Percentiles rank a stretch among this genome's conserved stretches.
phyloP scores from a whole-genome alignment of 2,329 filamentous ascomycete species.

The Verticillium longisporum region DNA sequence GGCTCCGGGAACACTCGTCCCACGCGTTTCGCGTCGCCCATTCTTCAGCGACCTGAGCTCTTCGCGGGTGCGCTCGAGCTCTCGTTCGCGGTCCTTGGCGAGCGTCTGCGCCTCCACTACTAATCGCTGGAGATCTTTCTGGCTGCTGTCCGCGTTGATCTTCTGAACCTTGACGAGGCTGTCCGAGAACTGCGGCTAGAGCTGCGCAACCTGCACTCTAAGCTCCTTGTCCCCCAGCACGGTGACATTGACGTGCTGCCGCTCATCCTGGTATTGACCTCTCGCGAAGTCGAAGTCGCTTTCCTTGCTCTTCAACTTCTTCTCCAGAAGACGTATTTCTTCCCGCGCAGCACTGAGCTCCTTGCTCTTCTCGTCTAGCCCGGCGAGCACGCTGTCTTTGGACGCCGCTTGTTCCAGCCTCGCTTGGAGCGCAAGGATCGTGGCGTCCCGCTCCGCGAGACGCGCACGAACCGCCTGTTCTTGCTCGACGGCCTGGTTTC shows the following conservation, averaged over 20 bases:
- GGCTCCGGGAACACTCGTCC: conserved; percentile 50
- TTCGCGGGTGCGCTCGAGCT: conserved; percentile 39
- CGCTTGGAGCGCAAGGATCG: conserved; percentile 29
- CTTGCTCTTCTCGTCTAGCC: conserved; percentile 18
- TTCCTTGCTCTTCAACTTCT: conserved; percentile 25
- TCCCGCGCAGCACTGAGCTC: conserved; percentile 32
- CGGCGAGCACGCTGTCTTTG: conserved; percentile 26
- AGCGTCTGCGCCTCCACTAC: conserved; percentile 33
- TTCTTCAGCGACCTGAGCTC: conserved; percentile 41
- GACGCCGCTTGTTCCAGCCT: conserved; percentile 29
- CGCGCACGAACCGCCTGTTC: conserved; percentile 30
- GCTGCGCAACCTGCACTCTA: conserved; percentile 29
- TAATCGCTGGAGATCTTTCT: conserved; percentile 25
- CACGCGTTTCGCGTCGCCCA: conserved; percentile 47
- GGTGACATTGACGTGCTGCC: conserved; percentile 37
- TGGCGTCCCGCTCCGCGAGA: conserved; percentile 26
- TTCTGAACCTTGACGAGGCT: conserved; percentile 41
- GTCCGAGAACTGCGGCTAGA: conserved; percentile 33
- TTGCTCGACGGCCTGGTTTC: conserved; percentile 31
- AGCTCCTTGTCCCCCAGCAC: conserved; percentile 39
- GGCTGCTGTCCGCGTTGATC: conserved; percentile 31
- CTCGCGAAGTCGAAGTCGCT: conserved; percentile 51
- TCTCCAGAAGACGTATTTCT: conserved; percentile 30
- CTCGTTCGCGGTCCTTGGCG: conserved; percentile 43
- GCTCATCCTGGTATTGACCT: conserved; percentile 52